Evolutionary conservation across 352 stramenopile species (phyloP), one percentile per base, ranked within the genome.

Genomic region (Phytophthora fragariae): DNA sequence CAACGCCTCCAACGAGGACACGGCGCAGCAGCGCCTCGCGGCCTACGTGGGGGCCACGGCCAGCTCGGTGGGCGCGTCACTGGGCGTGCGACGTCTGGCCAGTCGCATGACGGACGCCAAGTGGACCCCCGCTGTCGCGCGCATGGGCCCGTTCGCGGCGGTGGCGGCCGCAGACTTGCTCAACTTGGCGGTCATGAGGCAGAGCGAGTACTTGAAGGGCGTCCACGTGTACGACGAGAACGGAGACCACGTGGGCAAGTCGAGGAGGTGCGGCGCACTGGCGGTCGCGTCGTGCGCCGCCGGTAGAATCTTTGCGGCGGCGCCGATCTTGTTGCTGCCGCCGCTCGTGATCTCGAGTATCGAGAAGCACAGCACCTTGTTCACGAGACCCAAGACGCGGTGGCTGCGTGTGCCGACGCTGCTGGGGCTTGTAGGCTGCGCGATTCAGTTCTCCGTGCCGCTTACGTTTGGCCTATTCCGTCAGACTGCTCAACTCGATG

Each of bases 391-490:
- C 12, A 64, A 62, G 61, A 75, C 73, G 37, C 68, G 76, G 14
- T 90, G 80, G 84, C 68, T 94, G 61, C 86, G 86, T 47, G 69
- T 94, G n/a, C 88, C 90, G 12, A 71, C 86, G 44, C 65, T 93
- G 61, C 75, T 97, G 14, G 83, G 77, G 35, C 73, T 94, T 14
- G 88, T 97, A 19, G 90, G 86, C 61, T 79, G 81, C 24, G 83
- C 84, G 15, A 97, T 97, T 65, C 87, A 96, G 70, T 91, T 92
- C 75, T 93, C 88, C 5, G 90, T 97, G 54, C 90, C 90, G 4
- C 63, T 96, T 27, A 97, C 90, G 53, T 97, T 97, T 58, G 90
- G 87, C 19, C 78, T 97, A 29, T 97, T 97, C 76, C 85, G 87
- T 19, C 90, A 95, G 64, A 93, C 88, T 3, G 89, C 89, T 61